These are phyloP conservation scores for Fusarium mexicanum DNA, from an alignment of 2,329 filamentous ascomycete species.

Conservation along the genomic window DNA sequence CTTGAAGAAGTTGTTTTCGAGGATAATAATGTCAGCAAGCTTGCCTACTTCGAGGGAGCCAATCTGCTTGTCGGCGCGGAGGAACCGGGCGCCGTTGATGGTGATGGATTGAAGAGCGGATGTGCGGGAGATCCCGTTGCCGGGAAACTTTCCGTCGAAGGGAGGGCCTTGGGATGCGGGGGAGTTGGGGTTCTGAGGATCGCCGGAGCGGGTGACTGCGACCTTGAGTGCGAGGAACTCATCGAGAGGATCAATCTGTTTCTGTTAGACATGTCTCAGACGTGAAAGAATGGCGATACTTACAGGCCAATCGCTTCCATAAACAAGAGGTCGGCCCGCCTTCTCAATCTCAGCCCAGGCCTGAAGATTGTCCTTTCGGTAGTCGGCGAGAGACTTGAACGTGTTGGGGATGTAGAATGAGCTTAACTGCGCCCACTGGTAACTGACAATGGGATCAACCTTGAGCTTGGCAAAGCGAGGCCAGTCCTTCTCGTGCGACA, in stretches of 20 bases:
- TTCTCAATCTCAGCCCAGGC: slow-evolving; percentile 34
- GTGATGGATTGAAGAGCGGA: slow-evolving; percentile 38
- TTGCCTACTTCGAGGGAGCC: slow-evolving; percentile 43
- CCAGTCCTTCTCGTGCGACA: slow-evolving; percentile 39
- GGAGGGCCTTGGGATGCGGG: slow-evolving; percentile 35
- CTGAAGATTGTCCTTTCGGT: slow-evolving; percentile 43
- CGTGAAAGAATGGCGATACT: not conserved
- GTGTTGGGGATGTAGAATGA: slow-evolving; percentile 41
- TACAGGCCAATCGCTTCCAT: slow-evolving; percentile 44
- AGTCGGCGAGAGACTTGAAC: slow-evolving; percentile 31
- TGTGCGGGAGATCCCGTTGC: slow-evolving; percentile 35
- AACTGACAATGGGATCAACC: slow-evolving; percentile 40
- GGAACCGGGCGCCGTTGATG: slow-evolving; percentile 38
- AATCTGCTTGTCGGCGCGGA: slow-evolving; percentile 39
- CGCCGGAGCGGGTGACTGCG: slow-evolving; percentile 40
- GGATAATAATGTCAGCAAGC: slow-evolving; percentile 40
- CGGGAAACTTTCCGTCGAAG: slow-evolving; percentile 34
- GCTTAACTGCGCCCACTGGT: slow-evolving; percentile 44
- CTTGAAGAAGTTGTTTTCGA: slow-evolving; percentile 41
- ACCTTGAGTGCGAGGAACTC: slow-evolving; percentile 43
- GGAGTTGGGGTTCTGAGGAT: slow-evolving; percentile 41
- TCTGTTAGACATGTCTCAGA: not conserved
- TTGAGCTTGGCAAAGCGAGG: slow-evolving; percentile 38
- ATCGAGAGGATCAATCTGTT: slow-evolving; percentile 42
- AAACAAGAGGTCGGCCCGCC: slow-evolving; percentile 29